Evolutionary conservation across 345 rosid genomes (phyloP), one percentile per base, ranked within the genome.

Genomic region (Leavenworthia alabamica): DNA sequence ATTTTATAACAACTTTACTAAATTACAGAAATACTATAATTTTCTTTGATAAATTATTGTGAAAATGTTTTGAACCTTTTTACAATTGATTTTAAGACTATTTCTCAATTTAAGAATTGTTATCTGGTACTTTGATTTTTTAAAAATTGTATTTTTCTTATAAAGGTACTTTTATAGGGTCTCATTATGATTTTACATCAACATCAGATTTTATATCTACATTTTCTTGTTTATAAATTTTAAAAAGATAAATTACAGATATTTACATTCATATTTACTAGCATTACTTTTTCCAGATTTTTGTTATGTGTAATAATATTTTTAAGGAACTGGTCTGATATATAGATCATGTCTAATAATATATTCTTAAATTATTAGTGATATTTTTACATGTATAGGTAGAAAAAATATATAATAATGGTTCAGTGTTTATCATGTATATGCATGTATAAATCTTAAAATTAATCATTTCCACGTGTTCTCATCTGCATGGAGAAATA

Each of bases 381-480:
- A 24, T 35, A 49, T 5, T 15, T 37, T 14, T 66, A 66, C 39
- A 45, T 56, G 31, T 17, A 46, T 36, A 27, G 37, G 36, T 44
- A 4, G 17, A 46, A 32, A 16, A 2, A 11, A 1, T 15, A 11
- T n/a, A n/a, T 15, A 6, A 26, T 23, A 3, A 3, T 66, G 39
- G 15, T 16, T 14, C 13, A 8, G 13, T 66, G 7, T 35, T 10
- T 26, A 56, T 45, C 8, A 17, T 66, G 16, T 56, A 14, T 57
- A 41, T 4, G 50, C 6, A 26, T 57, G 6, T 44, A 43, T 2
- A 56, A 6, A 37, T 57, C 35, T 6, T 17, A 19, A 27, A 28
- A 35, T 15, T 5, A 59, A 23, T 0, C 32, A 20, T 41, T 16
- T 40, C 27, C 72, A 50, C 66, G 52, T 5, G 72, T 67, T 4